These are phyloP conservation scores for Eimeria falciformis DNA, from an alignment of 169 alveolate species.

Conservation along the genomic window DNA sequence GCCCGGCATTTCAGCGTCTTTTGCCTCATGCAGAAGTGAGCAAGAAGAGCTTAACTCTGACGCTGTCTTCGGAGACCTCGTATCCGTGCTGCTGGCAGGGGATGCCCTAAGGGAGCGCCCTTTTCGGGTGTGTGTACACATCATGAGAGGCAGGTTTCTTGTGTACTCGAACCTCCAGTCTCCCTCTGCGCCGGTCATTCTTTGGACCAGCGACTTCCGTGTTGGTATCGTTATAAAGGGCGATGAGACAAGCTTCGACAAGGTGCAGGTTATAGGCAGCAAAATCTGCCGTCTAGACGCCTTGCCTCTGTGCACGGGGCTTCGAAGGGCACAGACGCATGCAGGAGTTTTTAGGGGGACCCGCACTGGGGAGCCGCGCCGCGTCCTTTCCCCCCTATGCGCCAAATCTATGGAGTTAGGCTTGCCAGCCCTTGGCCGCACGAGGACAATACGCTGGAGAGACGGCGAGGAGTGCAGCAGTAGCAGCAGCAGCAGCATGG, in stretches of 20 bases:
- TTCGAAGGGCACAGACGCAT: slow-evolving; percentile 10
- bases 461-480: slow-evolving; percentile 1
- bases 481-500: slow-evolving; percentile 24
- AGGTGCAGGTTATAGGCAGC: slow-evolving; percentile 49
- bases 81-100: slow-evolving; percentile 23
- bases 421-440: background rate
- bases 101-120: slow-evolving; percentile 61
- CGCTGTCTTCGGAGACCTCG: background rate
- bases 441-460: slow-evolving; percentile 56
- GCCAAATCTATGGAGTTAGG: background rate
- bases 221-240: slow-evolving; percentile 60
- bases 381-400: background rate
- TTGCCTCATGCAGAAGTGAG: background rate
- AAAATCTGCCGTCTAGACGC: slow-evolving; percentile 58
- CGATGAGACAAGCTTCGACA: slow-evolving; percentile 17
- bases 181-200: slow-evolving; percentile 80
- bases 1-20: too few species aligned
- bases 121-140: slow-evolving; percentile 61
- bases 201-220: slow-evolving; percentile 81
- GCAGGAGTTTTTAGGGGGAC: background rate
- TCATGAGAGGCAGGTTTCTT: slow-evolving; percentile 76
- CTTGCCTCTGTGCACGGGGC: background rate
- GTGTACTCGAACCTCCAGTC: slow-evolving; percentile 82
- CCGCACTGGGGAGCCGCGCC: background rate
- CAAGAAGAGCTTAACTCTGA: background rate